phyloP scores from a whole-genome alignment of 305 asterid genomes.

The Coffea humblotiana region DNA sequence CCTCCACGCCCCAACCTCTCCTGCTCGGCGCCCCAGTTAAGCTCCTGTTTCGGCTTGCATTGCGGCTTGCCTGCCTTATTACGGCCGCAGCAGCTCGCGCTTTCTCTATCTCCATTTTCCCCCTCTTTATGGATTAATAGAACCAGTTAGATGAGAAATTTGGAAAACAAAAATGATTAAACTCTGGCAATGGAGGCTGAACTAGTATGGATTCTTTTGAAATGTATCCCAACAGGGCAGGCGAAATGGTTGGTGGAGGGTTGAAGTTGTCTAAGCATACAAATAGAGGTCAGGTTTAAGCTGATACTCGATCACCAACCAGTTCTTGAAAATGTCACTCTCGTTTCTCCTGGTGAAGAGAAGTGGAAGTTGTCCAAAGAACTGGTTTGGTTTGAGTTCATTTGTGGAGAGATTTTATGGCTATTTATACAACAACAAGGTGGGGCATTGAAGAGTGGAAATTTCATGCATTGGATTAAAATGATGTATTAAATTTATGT shows the following conservation, averaged over 20 bases:
- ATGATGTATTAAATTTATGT: no score
- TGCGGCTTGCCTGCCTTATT: not conserved
- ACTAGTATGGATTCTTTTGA: not conserved
- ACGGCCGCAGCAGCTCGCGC: no score
- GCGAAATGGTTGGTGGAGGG: not conserved
- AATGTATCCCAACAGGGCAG: not conserved
- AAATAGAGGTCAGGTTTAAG: not conserved
- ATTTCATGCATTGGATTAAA: not conserved
- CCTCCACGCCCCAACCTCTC: conserved; percentile 55
- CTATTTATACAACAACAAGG: conserved; percentile 15
- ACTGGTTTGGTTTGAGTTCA: conserved; percentile 9
- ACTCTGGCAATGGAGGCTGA: no score
- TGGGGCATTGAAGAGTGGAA: not conserved
- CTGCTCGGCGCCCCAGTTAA: conserved; percentile 29
- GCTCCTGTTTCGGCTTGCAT: conserved; percentile 20
- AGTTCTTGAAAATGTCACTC: conserved; percentile 15
- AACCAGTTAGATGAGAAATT: no score
- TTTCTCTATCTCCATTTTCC: no score
- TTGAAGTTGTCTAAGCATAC: not conserved
- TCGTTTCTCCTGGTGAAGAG: conserved; percentile 16
- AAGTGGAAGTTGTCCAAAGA: conserved; percentile 2
- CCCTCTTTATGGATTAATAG: no score
- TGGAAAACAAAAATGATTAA: no score
- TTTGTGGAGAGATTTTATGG: conserved; percentile 8
- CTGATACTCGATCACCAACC: not conserved